Conservation (phyloP, 345 rosid genomes). For the Triadica sebifera region DNA sequence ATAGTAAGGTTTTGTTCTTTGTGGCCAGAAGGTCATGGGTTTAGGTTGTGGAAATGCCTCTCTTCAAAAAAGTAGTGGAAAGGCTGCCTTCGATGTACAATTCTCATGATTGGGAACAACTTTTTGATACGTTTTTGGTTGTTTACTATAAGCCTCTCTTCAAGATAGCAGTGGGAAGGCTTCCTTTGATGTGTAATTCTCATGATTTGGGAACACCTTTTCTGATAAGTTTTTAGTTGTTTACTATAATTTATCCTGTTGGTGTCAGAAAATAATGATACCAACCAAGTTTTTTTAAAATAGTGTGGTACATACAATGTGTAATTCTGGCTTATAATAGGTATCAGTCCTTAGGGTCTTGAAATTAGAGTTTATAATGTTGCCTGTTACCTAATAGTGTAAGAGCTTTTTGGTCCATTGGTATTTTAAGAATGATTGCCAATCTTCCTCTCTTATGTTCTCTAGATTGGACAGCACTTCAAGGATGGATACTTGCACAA, state of each 20-base stretch:
- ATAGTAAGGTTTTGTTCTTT: background rate
- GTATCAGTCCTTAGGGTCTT: background rate
- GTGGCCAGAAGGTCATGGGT: background rate
- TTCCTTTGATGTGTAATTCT: background rate
- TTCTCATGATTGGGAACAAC: background rate
- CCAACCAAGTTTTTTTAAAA: background rate
- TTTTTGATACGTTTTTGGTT: background rate
- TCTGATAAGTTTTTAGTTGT: background rate
- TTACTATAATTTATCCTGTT: slow-evolving; percentile 3
- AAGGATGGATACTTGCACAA: slow-evolving; percentile 92
- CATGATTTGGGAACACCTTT: background rate
- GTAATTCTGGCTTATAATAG: background rate
- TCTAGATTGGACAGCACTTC: slow-evolving; percentile 87
- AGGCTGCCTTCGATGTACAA: background rate
- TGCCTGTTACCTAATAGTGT: background rate
- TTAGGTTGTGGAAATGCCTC: background rate
- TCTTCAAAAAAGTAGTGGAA: background rate
- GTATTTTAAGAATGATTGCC: slow-evolving; percentile 3
- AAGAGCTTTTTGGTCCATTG: background rate
- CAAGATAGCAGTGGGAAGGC: background rate
- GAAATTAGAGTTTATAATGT: background rate
- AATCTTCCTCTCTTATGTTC: slow-evolving; percentile 21
- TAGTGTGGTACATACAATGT: background rate
- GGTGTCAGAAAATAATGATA: background rate
- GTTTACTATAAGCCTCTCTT: background rate